A percentile compares a stretch with the other conserved stretches of the same genome.
Conservation (phyloP, 2,329 filamentous ascomycete species). For the Verticillium zaregamsianum region DNA sequence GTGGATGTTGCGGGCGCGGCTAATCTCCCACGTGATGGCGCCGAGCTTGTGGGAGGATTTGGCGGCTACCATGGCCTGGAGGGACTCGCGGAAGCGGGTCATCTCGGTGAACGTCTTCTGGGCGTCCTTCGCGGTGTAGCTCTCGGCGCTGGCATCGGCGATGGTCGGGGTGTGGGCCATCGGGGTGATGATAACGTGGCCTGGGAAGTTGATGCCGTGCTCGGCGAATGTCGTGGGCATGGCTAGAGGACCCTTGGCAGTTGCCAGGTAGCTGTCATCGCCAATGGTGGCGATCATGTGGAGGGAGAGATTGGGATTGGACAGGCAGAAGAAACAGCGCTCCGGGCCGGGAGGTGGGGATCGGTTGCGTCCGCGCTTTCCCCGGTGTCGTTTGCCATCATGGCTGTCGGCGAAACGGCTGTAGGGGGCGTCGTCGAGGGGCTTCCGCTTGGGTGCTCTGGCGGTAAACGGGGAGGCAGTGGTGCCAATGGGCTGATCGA, state of each 20-base stretch:
- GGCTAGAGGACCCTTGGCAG: slow-evolving; percentile 84
- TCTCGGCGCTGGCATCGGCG: slow-evolving; percentile 54
- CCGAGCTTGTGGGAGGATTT: slow-evolving; percentile 60
- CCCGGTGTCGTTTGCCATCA: slow-evolving; percentile 30
- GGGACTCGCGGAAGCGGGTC: slow-evolving; percentile 69
- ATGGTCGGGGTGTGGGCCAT: slow-evolving; percentile 77
- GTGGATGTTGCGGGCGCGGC: slow-evolving; percentile 75
- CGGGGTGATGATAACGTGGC: slow-evolving; percentile 88
- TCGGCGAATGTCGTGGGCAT: slow-evolving; percentile 61
- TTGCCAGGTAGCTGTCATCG: slow-evolving; percentile 82
- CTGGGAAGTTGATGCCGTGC: slow-evolving; percentile 68
- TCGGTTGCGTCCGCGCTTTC: slow-evolving; percentile 39
- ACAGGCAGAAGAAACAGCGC: slow-evolving; percentile 93
- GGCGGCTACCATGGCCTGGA: slow-evolving; percentile 74
- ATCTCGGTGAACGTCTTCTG: slow-evolving; percentile 72
- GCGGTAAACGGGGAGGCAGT: slow-evolving; percentile 71
- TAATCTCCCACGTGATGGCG: slow-evolving; percentile 89
- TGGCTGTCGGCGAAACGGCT: slow-evolving; percentile 49
- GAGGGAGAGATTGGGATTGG: slow-evolving; percentile 75
- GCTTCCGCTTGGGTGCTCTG: slow-evolving; percentile 53
- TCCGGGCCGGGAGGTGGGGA: slow-evolving; percentile 65
- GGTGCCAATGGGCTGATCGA: slow-evolving; percentile 62
- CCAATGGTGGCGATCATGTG: slow-evolving; percentile 91
- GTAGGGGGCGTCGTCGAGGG: slow-evolving; percentile 42
- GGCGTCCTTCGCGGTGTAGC: slow-evolving; percentile 48